Base-by-base conservation (phyloP, 2,329 filamentous ascomycete genomes). In the Calonectria honghensis region DNA sequence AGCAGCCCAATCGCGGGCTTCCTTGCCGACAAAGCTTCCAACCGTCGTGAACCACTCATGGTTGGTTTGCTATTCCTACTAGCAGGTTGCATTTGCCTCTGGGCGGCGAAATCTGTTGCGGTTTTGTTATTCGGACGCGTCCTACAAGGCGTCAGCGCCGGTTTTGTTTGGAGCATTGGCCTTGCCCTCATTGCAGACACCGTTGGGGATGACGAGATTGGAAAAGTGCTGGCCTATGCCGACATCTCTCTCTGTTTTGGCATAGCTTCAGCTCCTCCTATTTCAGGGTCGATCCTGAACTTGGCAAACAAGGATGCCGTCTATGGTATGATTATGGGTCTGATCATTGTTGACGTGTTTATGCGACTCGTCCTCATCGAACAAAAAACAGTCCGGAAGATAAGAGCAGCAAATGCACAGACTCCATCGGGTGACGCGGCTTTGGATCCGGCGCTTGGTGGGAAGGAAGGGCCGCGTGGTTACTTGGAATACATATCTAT, bases 141-240 rank as follows among this genome's bases (percentile, higher is more conserved):
- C 2, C 52, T 76, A 14, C 75, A 77, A 14, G 75, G 73, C 11
- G 51, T 70, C 11, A 75, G 71, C 14, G 66, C 70, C 7, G 73
- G 69, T 2, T 74, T 73, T 35, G 66, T 72, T 4, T 78, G 73
- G 75, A 73, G 68, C 14, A 75, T 76, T 14, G 71, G 75, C n/a
- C 69, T 76, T 11, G 75, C 75, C 3, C 65, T 78, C 5, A 74
- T 77, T 18, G 66, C 66, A 5, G 75, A 78, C 52, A 75, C 66
- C 2, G 61, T 76, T 11, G 68, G 68, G 27, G 29, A 69, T 3
- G 35, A 57, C 0, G 48, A 66, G n/a, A 50, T 74, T 20, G 75
- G 75, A 9, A n/a, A 45, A 52, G 31, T 72, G 9, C 45, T 74
- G 14, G 68, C 65, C n/a, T 57, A 69, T 10, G 71, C 73, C 20